These are phyloP conservation scores for Dinochytrium kinnereticum DNA, from an alignment of 371 early-diverging fungal genomes.

Conservation along the genomic window DNA sequence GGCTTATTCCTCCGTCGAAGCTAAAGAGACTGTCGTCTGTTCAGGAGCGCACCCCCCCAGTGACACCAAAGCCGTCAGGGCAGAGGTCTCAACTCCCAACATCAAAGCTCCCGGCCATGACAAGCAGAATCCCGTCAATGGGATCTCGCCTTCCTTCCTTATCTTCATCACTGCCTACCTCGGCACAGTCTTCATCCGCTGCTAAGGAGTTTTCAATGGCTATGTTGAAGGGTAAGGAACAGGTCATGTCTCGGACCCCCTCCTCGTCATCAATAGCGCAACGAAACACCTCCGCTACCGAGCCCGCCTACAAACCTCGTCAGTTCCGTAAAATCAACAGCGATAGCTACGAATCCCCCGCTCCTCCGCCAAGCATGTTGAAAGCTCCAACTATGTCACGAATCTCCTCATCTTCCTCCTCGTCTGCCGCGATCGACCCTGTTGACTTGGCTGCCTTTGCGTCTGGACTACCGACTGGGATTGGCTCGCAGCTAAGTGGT, in stretches of 20 bases:
- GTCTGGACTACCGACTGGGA: background rate
- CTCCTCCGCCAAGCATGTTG: background rate
- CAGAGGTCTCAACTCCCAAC: constrained; percentile 9
- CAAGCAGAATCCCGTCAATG: constrained; percentile 10
- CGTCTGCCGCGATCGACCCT: background rate
- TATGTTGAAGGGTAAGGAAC: background rate
- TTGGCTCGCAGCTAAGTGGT: background rate
- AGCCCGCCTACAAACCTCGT: constrained; percentile 38
- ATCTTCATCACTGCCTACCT: background rate
- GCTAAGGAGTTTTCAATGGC: constrained; percentile 3
- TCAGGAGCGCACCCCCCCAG: background rate
- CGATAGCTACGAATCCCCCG: background rate
- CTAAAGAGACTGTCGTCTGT: background rate
- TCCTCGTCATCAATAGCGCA: too few species aligned
- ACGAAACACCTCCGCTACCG: background rate
- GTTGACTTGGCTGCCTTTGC: background rate
- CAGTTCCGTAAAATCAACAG: constrained; percentile 40
- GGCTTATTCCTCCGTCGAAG: background rate
- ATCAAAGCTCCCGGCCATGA: constrained; percentile 2
- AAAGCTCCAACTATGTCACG: background rate
- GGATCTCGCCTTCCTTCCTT: background rate
- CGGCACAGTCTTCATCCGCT: background rate
- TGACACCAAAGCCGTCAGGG: background rate
- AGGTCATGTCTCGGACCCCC: background rate
- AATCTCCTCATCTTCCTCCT: background rate